phyloP scores from a whole-genome alignment of 2,329 filamentous ascomycete genomes.

The Verticillium isaacii region DNA sequence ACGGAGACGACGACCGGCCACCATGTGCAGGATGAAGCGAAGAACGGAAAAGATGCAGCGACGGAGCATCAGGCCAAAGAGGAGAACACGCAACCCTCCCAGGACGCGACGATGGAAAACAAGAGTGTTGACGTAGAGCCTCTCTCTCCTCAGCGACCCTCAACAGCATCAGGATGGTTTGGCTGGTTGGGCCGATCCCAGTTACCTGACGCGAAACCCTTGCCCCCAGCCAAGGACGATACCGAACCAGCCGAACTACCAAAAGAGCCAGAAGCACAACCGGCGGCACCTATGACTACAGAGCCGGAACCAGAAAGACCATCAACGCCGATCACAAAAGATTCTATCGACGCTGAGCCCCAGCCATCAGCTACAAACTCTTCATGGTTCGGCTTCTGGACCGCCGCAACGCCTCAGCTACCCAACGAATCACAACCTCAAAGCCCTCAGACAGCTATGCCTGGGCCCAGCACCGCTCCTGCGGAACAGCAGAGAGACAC shows the following conservation, averaged over 20 bases:
- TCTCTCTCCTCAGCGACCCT: slow-evolving; percentile 9
- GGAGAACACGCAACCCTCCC: not conserved
- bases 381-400: slow-evolving; percentile 38
- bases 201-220: slow-evolving; percentile 6
- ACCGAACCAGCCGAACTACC: slow-evolving; percentile 10
- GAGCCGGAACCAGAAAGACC: slow-evolving; percentile 5
- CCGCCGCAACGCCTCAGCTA: slow-evolving; percentile 14
- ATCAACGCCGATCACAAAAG: slow-evolving; percentile 5
- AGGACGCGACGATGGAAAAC: not conserved
- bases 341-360: slow-evolving; percentile 6
- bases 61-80: not conserved
- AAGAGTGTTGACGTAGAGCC: not conserved
- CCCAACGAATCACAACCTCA: not conserved
- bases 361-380: slow-evolving; percentile 19
- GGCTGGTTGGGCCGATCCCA: slow-evolving; percentile 42
- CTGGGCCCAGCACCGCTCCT: slow-evolving; percentile 2
- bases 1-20: not conserved
- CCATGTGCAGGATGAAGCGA: not conserved
- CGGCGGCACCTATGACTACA: not conserved
- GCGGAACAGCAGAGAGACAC: slow-evolving; percentile 32
- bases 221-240: not conserved
- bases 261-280: slow-evolving; percentile 11
- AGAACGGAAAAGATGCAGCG: not conserved
- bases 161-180: slow-evolving; percentile 45
- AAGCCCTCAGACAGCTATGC: not conserved